Conservation (phyloP, 2,329 filamentous ascomycete species). For the Calycina marina region DNA sequence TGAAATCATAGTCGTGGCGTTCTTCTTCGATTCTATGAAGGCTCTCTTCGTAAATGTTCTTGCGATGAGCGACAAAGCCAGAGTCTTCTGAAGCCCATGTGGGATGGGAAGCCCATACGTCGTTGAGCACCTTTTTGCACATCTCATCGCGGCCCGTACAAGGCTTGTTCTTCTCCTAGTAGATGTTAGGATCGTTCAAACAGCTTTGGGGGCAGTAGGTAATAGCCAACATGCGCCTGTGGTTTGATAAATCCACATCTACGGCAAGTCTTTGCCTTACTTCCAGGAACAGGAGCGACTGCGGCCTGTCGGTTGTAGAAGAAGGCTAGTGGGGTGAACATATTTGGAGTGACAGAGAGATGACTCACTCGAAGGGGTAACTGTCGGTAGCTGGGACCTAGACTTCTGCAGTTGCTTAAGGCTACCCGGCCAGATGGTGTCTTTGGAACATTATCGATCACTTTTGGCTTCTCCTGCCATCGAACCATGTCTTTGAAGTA, state of each 20-base stretch:
- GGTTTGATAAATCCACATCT: too few species aligned
- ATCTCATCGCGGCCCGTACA: slow-evolving; percentile 93
- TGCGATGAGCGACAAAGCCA: slow-evolving; percentile 92
- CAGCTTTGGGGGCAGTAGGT: too few species aligned
- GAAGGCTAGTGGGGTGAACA: too few species aligned
- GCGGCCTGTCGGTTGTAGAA: too few species aligned
- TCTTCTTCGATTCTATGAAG: slow-evolving; percentile 96
- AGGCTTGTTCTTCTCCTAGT: slow-evolving; percentile 66
- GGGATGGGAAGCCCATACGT: slow-evolving; percentile 96
- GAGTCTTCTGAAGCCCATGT: slow-evolving; percentile 98
- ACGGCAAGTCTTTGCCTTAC: too few species aligned
- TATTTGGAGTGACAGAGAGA: too few species aligned
- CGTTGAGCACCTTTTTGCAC: slow-evolving; percentile 84
- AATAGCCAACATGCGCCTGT: too few species aligned
- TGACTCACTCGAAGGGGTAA: slow-evolving; percentile 60
- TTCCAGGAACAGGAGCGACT: too few species aligned
- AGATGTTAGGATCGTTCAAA: slow-evolving; percentile 3
- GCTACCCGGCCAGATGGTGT: slow-evolving; percentile 73
- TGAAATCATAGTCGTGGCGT: slow-evolving; percentile 95
- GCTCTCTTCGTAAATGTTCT: slow-evolving; percentile 89
- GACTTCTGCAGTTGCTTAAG: slow-evolving; percentile 85
- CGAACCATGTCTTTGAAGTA: slow-evolving; percentile 79
- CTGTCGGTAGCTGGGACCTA: slow-evolving; percentile 87
- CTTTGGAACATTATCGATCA: slow-evolving; percentile 64
- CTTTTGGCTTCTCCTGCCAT: slow-evolving; percentile 60